Percentiles rank a stretch among this genome's conserved stretches.
Evolutionary conservation across 495 filamentous ascomycete species (phyloP).

Genomic region (Cladorrhinum samala): DNA sequence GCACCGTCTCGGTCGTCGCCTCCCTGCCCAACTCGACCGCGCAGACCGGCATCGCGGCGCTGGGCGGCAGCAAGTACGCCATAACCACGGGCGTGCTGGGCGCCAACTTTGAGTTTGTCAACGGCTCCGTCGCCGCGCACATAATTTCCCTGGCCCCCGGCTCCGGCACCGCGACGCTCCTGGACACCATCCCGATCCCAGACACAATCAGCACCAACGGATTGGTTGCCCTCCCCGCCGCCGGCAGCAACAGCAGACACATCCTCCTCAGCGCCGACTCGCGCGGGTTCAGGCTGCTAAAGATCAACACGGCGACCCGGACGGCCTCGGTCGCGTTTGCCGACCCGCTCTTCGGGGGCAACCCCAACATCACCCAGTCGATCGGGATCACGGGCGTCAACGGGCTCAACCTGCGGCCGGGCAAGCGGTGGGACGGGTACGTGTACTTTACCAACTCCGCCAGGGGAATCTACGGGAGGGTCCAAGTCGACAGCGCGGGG

Average conservation of each 20-base stretch:
- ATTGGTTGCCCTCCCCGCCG: neutral
- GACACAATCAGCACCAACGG: neutral
- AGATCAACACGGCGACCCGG: neutral
- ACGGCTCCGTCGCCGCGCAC: neutral
- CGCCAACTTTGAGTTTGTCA: conserved; percentile 2
- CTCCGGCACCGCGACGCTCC: neutral
- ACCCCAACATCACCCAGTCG: neutral
- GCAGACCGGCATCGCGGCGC: neutral
- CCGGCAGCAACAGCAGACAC: neutral
- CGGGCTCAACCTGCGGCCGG: neutral
- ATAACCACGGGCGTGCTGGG: neutral
- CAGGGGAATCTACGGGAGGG: neutral
- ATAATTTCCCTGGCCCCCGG: neutral
- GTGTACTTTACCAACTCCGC: conserved; percentile 3
- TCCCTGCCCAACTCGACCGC: conserved; percentile 2
- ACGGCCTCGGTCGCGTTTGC: neutral
- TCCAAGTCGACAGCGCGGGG: neutral
- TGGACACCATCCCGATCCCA: neutral
- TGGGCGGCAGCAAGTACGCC: neutral
- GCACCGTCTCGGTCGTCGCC: neutral
- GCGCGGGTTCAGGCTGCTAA: neutral
- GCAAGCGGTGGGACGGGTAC: neutral
- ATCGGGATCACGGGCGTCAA: conserved; percentile 1
- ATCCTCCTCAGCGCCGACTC: neutral
- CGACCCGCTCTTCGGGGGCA: neutral